These are phyloP conservation scores for Mycena belliarum DNA, from an alignment of 768 basidiomycete species.

Conservation along the genomic window DNA sequence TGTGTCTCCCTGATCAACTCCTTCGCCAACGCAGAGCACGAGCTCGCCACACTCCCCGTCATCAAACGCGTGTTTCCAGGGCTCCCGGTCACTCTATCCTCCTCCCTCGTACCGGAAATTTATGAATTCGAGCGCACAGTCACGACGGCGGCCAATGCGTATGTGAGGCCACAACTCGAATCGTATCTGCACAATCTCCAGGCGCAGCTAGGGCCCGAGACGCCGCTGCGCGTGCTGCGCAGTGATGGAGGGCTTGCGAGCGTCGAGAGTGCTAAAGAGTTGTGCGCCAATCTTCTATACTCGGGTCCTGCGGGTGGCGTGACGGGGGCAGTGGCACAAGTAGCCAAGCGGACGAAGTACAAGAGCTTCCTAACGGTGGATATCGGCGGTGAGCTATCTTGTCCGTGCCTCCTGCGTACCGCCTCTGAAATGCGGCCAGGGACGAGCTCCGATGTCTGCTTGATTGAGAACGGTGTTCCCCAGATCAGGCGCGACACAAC, in stretches of 20 bases:
- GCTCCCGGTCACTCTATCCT: slow-evolving; percentile 15
- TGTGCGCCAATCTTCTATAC: slow-evolving; percentile 3
- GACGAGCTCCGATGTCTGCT: slow-evolving; percentile 13
- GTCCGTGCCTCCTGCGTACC: not conserved
- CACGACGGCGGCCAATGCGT: slow-evolving; percentile 16
- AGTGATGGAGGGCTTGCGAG: slow-evolving; percentile 15
- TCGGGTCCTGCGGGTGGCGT: slow-evolving; percentile 20
- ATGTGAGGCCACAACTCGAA: slow-evolving; percentile 11
- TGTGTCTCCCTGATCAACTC: slow-evolving; percentile 19
- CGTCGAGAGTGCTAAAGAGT: slow-evolving; percentile 6
- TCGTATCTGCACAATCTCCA: slow-evolving; percentile 7
- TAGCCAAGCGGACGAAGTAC: slow-evolving; percentile 15
- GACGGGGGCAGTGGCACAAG: slow-evolving; percentile 11
- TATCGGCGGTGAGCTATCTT: slow-evolving; percentile 8
- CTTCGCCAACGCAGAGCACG: slow-evolving; percentile 17
- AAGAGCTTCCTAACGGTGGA: slow-evolving; percentile 21
- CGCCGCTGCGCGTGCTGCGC: slow-evolving; percentile 16
- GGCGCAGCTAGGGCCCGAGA: not conserved
- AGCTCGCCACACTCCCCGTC: slow-evolving; percentile 11
- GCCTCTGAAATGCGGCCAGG: not conserved
- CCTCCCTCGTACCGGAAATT: slow-evolving; percentile 16
- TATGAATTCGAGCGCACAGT: slow-evolving; percentile 21
- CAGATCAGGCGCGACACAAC: slow-evolving; percentile 19
- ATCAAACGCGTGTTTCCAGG: slow-evolving; percentile 8
- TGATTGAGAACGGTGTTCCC: slow-evolving; percentile 13